Conservation (phyloP, 108 stramenopile species). For the Cyclostephanos tholiformis region DNA sequence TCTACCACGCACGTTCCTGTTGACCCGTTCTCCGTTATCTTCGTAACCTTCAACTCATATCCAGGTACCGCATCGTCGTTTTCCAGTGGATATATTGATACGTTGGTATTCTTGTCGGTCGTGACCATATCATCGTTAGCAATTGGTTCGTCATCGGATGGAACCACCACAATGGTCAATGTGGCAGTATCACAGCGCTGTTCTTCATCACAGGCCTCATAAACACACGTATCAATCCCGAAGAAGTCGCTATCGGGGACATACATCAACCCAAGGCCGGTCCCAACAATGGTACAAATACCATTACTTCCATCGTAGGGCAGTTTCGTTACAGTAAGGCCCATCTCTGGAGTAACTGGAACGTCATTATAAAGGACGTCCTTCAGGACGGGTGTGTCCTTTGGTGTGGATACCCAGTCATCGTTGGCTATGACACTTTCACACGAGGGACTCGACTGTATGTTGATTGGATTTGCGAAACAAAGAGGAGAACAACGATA, state of each 20-base stretch:
- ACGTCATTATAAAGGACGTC: slow-evolving; percentile 26
- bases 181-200: slow-evolving; percentile 30
- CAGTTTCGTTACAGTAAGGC: slow-evolving; percentile 7
- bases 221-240: slow-evolving; percentile 30
- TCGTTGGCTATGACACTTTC: slow-evolving; percentile 18
- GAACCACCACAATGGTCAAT: slow-evolving; percentile 8
- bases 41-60: slow-evolving; percentile 7
- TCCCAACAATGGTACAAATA: slow-evolving; percentile 6
- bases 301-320: slow-evolving; percentile 16
- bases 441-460: slow-evolving; percentile 6
- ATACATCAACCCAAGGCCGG: slow-evolving; percentile 21
- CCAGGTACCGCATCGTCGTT: slow-evolving; percentile 18
- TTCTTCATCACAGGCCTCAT: slow-evolving; percentile 26
- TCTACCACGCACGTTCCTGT: slow-evolving; percentile 36
- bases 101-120: slow-evolving; percentile 22
- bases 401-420: slow-evolving; percentile 16
- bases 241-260: slow-evolving; percentile 19
- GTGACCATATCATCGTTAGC: slow-evolving; percentile 23
- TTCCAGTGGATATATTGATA: slow-evolving; percentile 22
- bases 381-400: slow-evolving; percentile 14
- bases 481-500: background rate
- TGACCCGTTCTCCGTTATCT: background rate
- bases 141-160: slow-evolving; percentile 3
- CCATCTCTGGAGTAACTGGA: background rate
- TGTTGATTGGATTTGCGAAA: background rate